Evolutionary conservation across 169 alveolate genomes (phyloP), one percentile per base, ranked within the genome.

Genomic region (Cryptosporidium baileyi): DNA sequence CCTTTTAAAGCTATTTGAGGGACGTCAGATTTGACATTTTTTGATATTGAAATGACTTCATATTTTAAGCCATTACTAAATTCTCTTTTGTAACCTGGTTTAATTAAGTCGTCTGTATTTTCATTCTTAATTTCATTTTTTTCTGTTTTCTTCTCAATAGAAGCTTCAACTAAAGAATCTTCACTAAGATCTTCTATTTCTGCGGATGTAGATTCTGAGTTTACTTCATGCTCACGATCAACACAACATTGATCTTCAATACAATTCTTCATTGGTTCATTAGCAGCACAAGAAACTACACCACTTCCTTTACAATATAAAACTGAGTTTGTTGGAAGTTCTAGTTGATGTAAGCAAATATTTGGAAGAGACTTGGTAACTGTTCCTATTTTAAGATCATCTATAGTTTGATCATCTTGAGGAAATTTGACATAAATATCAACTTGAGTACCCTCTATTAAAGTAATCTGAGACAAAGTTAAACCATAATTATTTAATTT

Each of bases 1-100:
- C 89, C 89, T 4, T n/a, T 24, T 2, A 63, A 17, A 24, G 89
- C 89, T 52, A 74, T 74, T 41, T 74, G 85, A 17, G 85, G 85
- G 24, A n/a, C 11, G 36, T 74, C 60, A 6, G 65, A 57, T 36
- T 34, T 57, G 4, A 57, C 60, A 34, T 54, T 54, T n/a, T n/a
- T 74, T 3, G 85, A 54, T 17, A 74, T 74, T 6, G 85, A 74
- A 6, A 74, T 6, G 22, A 74, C 85, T 54, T 74, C 85, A 36
- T 74, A 74, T 36, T 74, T 74, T 9, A 74, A 57, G 30, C 85
- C 85, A 57, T 19, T 74, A 8, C 74, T 26, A 11, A 74, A 74
- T 61, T 74, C 85, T 19, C 59, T 51, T 28, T 57, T 36, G 54
- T 51, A 74, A 22, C 85, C 85, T 36, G 85, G 85, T 2, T 34